A percentile compares a stretch with the other conserved stretches of the same genome.
Conservation (phyloP, 1,284 basidiomycete genomes). For the Stygiomarasmius scandens region DNA sequence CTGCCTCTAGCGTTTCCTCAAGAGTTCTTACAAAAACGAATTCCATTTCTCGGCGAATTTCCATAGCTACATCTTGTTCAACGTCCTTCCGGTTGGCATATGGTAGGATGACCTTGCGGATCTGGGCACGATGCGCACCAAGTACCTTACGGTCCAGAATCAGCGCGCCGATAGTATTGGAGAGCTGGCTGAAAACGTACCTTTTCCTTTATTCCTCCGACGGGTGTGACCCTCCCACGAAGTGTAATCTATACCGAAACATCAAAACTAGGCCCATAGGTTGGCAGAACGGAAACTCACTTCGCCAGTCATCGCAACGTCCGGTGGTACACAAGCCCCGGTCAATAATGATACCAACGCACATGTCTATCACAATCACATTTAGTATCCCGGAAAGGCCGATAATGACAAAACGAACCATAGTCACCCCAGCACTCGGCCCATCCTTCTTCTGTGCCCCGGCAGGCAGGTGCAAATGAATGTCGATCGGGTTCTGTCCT, state of each 20-base stretch:
- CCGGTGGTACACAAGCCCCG: slow-evolving; percentile 68
- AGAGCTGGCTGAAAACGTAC: slow-evolving; percentile 26
- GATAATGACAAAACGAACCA: slow-evolving; percentile 49
- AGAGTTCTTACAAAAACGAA: slow-evolving; percentile 81
- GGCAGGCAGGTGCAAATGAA: slow-evolving; percentile 87
- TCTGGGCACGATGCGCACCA: slow-evolving; percentile 82
- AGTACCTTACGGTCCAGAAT: slow-evolving; percentile 51
- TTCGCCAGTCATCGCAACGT: slow-evolving; percentile 85
- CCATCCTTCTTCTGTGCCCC: slow-evolving; percentile 92
- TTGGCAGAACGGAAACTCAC: slow-evolving; percentile 34
- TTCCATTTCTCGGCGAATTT: slow-evolving; percentile 73
- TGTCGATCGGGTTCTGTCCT: slow-evolving; percentile 68
- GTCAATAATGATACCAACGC: slow-evolving; percentile 85
- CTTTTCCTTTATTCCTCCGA: slow-evolving; percentile 85
- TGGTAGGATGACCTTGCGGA: slow-evolving; percentile 82
- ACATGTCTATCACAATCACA: slow-evolving; percentile 57
- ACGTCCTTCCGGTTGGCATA: slow-evolving; percentile 84
- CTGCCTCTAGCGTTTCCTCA: slow-evolving; percentile 78
- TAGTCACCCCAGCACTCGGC: slow-evolving; percentile 86
- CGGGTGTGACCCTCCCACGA: slow-evolving; percentile 76
- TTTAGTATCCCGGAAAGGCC: slow-evolving; percentile 5
- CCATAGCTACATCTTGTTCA: slow-evolving; percentile 77
- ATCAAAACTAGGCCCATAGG: not conserved
- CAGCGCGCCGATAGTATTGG: not conserved
- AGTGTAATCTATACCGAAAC: slow-evolving; percentile 61